Base-by-base conservation (phyloP, 768 basidiomycete species). In the Antrodiella citrinella region DNA sequence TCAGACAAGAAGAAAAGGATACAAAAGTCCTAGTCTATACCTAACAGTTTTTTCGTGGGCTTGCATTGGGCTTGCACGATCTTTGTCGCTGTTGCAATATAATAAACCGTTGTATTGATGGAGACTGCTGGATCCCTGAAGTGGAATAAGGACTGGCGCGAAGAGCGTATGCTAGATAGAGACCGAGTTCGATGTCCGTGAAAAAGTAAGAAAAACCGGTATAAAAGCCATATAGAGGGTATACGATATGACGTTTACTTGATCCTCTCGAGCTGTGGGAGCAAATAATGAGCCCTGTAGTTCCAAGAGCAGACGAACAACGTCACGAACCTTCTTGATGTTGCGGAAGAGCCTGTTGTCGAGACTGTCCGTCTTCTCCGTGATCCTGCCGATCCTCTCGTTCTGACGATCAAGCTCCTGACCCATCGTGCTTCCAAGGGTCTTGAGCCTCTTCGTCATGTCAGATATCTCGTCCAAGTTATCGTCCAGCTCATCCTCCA, bases 401-500 rank as follows among this genome's bases (percentile, higher is more conserved):
- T 92, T 97, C 74, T 99, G 96, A 20, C 70, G 73, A 57, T 92
- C 84, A 49, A 98, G 80, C 63, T 97, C 94, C 53, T 88, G 77
- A 41, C 88, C 86, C 84, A 91, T 91, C 3, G 86, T 82, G 53
- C 74, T 74, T 4, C 86, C 89, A 18, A 94, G 70, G 2, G 82
- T 80, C 67, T 87, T 90, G 53, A 96, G 73, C 43, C 81, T 73
- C 69, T 83, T 87, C 2, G 88, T 80, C 47, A 85, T 78, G 46
- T 82, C 82, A 26, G 78, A 70, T 51, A 95, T 86, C 66, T 95
- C 92, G 62, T 89, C 82, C 21, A 99, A 70, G 65, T 98, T 97
- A 55, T 77, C 81, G 59, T 97, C 95, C 30, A 99, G 60, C 67
- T 98, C 93, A 58, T 97, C 86, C 69, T 99, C 95, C 1, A 95